phyloP scores from a whole-genome alignment of 495 filamentous ascomycete genomes.

The Aspergillus asperescens region DNA sequence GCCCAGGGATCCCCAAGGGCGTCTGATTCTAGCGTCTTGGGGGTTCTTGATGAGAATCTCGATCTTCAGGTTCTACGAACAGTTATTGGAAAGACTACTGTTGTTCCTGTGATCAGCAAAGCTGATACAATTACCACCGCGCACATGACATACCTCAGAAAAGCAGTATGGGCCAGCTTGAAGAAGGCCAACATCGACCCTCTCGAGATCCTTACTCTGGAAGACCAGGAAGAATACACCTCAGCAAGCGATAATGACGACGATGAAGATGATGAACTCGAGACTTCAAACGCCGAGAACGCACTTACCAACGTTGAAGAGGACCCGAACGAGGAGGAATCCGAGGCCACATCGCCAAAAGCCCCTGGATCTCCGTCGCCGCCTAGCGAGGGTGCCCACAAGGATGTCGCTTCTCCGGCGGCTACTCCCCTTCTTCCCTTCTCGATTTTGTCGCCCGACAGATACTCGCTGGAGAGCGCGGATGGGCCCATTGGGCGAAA shows the following conservation, averaged over 20 bases:
- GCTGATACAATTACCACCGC: conserved; percentile 90
- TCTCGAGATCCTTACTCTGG: conserved; percentile 76
- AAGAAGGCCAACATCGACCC: conserved; percentile 84
- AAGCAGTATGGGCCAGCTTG: conserved; percentile 81
- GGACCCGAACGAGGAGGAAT: conserved; percentile 18
- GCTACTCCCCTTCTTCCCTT: conserved; percentile 60
- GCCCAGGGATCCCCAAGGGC: conserved; percentile 53
- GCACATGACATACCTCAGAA: conserved; percentile 91
- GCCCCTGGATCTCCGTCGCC: conserved; percentile 37
- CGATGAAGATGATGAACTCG: conserved; percentile 48
- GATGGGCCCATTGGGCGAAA: conserved; percentile 62
- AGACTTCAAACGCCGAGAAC: conserved; percentile 19
- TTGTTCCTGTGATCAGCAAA: conserved; percentile 94
- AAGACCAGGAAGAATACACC: conserved; percentile 63
- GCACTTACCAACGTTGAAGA: conserved; percentile 34
- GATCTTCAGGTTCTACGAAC: conserved; percentile 86
- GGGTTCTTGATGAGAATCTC: conserved; percentile 78
- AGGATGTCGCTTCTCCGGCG: conserved; percentile 21
- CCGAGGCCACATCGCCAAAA: conserved; percentile 14
- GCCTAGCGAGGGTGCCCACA: conserved; percentile 25
- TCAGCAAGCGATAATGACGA: conserved; percentile 56
- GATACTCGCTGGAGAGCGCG: conserved; percentile 66
- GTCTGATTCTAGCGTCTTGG: conserved; percentile 42
- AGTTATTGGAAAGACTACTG: conserved; percentile 89
- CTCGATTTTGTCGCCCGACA: conserved; percentile 90